Base-by-base conservation (phyloP, 768 basidiomycete genomes). In the Pilatotrama ljubarskyi region DNA sequence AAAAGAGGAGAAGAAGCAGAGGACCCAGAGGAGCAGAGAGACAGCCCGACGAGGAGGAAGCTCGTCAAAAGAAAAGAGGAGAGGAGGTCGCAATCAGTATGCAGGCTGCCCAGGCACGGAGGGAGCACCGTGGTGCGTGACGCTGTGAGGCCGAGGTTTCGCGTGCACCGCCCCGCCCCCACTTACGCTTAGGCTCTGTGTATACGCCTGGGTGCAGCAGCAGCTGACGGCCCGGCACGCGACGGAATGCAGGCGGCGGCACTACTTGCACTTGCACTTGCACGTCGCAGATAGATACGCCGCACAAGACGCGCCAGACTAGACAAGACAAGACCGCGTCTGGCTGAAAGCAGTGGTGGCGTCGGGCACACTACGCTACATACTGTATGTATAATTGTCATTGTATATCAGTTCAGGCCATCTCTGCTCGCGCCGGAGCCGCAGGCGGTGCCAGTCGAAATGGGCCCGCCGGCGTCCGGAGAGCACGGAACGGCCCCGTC, bases 111-210 rank as follows among this genome's bases (percentile, higher is more conserved):
- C 55, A 57, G 55, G 55, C 55, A 57, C 55, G 47, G 46, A 15
- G 44, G 36, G 46, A 36, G 54, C 4, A 46, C 5, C 9, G 36
- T 29, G 40, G 22, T 15, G 40, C 44, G 50, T 38, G 50, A 37
- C 36, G 36, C 35, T 51, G 50, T 22, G 15, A 38, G 50, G 20
- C 35, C 50, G 14, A 13, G 29, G 18, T 43, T 55, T 37, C 43
- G 54, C 54, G 54, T 55, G 52, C 52, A 54, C 52, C 52, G 52
- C 52, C 51, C 41, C 38, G 51, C 48, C 50, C 38, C 29, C 52
- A 54, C 41, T 32, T 43, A 43, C 41, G 40, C 40, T 44, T 44
- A 51, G 48, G 17, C 48, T 49, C 10, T 49, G 32, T 17, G 32
- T 17, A 29, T 11, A n/a, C 48, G 9, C 48, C 32, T 13, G 46